These are phyloP conservation scores for Clitoria ternatea DNA, from an alignment of 306 rosid species.

Conservation along the genomic window DNA sequence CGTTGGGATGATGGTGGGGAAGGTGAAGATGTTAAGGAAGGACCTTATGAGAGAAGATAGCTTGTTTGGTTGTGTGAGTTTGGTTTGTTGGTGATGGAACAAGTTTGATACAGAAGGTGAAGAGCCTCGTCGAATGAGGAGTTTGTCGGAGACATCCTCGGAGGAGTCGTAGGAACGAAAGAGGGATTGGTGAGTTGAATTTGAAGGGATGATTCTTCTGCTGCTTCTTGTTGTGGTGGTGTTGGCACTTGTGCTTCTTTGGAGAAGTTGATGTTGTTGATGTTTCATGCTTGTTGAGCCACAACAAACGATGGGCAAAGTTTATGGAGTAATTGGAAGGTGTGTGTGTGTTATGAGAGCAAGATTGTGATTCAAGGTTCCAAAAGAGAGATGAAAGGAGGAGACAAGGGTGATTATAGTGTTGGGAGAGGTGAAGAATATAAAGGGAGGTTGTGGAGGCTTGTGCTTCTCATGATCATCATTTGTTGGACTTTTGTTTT, in stretches of 20 bases:
- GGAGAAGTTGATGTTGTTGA: constrained; percentile 39
- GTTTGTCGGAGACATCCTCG: constrained; percentile 40
- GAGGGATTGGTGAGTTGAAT: not conserved
- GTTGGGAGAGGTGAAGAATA: constrained; percentile 51
- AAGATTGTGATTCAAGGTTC: constrained; percentile 26
- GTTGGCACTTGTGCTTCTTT: constrained; percentile 45
- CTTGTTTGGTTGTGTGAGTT: constrained; percentile 25
- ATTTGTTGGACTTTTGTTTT: constrained; percentile 33
- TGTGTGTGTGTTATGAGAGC: not conserved
- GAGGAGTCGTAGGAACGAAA: constrained; percentile 7
- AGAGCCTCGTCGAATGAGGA: constrained; percentile 37
- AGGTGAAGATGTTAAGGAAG: constrained; percentile 55
- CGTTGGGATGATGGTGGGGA: constrained; percentile 48
- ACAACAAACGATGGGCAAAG: too few species aligned
- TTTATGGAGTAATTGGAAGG: too few species aligned
- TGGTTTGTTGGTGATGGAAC: not conserved
- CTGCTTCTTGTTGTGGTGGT: constrained; percentile 30
- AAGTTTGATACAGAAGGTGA: constrained; percentile 30
- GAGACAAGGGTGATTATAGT: constrained; percentile 76
- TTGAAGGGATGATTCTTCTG: constrained; percentile 47
- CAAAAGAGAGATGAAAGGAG: constrained; percentile 4
- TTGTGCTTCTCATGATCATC: constrained; percentile 53
- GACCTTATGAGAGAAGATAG: constrained; percentile 56
- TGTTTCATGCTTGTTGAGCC: constrained; percentile 43
- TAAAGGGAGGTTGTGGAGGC: constrained; percentile 69